These are phyloP conservation scores for Rubroshorea leprosula DNA, from an alignment of 345 rosid genomes.

Conservation along the genomic window DNA sequence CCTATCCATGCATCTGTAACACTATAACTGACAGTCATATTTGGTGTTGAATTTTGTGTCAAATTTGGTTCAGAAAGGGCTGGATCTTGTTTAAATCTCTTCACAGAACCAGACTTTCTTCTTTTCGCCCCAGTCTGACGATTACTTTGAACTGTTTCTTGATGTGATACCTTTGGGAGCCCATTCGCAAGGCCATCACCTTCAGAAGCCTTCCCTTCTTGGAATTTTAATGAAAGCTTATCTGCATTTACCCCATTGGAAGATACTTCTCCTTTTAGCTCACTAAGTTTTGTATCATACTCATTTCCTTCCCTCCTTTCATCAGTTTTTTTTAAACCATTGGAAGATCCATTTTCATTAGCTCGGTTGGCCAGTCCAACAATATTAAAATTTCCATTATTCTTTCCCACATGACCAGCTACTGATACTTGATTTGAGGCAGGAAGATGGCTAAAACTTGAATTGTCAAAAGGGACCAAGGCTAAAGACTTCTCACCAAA, in stretches of 20 bases:
- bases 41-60: constrained; percentile 32
- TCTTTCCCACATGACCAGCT: constrained; percentile 29
- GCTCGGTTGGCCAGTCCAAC: constrained; percentile 26
- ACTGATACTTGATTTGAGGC: constrained; percentile 25
- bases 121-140: constrained; percentile 73
- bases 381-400: constrained; percentile 27
- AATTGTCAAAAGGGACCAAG: constrained; percentile 33
- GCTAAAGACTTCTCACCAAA: constrained; percentile 33
- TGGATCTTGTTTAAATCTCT: constrained; percentile 78
- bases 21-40: constrained; percentile 37
- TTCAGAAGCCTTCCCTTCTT: constrained; percentile 40
- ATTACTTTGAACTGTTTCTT: constrained; percentile 43
- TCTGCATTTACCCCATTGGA: constrained; percentile 38
- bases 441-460: constrained; percentile 28
- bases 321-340: constrained; percentile 28
- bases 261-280: constrained; percentile 51
- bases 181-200: constrained; percentile 43
- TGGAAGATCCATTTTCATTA: constrained; percentile 39
- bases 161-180: constrained; percentile 36
- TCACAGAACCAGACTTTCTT: constrained; percentile 91
- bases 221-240: constrained; percentile 39
- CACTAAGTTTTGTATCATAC: constrained; percentile 85
- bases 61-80: constrained; percentile 24
- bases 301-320: constrained; percentile 48
- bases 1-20: constrained; percentile 35